phyloP scores from a whole-genome alignment of 345 rosid species.

The Dimocarpus longan region DNA sequence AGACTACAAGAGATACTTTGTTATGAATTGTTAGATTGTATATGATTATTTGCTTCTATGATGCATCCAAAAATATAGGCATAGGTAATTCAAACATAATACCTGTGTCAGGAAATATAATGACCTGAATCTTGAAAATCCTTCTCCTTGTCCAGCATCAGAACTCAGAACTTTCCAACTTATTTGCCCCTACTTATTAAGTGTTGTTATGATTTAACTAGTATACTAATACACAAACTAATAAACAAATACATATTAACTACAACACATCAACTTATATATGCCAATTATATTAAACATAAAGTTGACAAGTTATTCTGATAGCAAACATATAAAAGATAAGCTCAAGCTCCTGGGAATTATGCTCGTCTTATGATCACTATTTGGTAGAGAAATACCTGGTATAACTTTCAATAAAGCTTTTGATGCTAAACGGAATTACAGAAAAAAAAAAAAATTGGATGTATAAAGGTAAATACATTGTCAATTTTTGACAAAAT shows the following conservation, averaged over 20 bases:
- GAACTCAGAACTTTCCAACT: too few species aligned
- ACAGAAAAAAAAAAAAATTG: background rate
- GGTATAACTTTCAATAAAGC: background rate
- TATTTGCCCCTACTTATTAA: too few species aligned
- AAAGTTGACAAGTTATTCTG: too few species aligned
- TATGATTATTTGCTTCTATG: background rate
- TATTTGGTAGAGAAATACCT: background rate
- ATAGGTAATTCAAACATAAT: too few species aligned
- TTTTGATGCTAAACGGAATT: background rate
- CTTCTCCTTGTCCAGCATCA: too few species aligned
- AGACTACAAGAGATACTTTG: background rate
- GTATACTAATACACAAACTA: too few species aligned
- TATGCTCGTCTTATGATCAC: background rate
- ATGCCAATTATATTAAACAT: too few species aligned
- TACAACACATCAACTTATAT: too few species aligned
- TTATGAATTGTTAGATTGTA: background rate
- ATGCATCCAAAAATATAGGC: background rate
- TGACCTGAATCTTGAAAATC: background rate
- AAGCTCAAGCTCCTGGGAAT: background rate
- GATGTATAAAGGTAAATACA: conserved; percentile 13
- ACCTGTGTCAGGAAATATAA: background rate
- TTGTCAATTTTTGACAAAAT: background rate
- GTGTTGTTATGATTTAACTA: too few species aligned
- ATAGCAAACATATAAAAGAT: background rate
- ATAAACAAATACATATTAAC: too few species aligned